Evolutionary conservation across 176 grass and related monocot species (phyloP), one percentile per base, ranked within the genome.

Genomic region (Zoysia japonica): DNA sequence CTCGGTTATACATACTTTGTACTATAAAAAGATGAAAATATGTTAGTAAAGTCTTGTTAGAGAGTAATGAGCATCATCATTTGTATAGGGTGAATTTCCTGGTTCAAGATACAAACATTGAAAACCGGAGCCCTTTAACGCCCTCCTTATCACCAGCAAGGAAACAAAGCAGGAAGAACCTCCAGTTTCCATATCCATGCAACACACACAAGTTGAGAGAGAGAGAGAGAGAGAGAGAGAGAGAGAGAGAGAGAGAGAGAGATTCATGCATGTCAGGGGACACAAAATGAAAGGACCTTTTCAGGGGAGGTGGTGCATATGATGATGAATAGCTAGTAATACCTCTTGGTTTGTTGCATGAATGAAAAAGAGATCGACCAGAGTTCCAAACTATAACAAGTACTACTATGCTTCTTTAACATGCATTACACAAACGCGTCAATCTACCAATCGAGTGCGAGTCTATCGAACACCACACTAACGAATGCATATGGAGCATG

Each of bases 151-250:
- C 88, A 87, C 20, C 45, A 62, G 4, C 61, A 81, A 64, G 77
- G 81, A 81, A 87, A 43, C n/a, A 48, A 16, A 28, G 37, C 51
- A 81, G 66, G 54, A 14, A 80, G 54, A 73, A 39, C 49, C 44
- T 61, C 41, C 71, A 90, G 84, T 80, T 79, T 84, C 74, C 85
- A 43, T 88, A 28, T 79, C 16, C 67, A 62, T 65, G 59, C 36
- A 84, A 68, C 7, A 48, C 46, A 37, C 35, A 80, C 5, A 28
- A 28, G 28, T 28, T 11, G 1, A 10, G 0, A 19, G 15, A 28
- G 63, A 41, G 63, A 68, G 63, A 65, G 28, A 65, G 11, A 65
- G 63, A 66, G 64, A 67, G 64, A 67, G 40, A 67, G 64, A 67
- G 74, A 65, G 75, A 77, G 36, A 78, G 75, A 65, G 74, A 48